Evolutionary conservation across 495 filamentous ascomycete species (phyloP).

Genomic region (Pyrenopolyporus hunteri): DNA sequence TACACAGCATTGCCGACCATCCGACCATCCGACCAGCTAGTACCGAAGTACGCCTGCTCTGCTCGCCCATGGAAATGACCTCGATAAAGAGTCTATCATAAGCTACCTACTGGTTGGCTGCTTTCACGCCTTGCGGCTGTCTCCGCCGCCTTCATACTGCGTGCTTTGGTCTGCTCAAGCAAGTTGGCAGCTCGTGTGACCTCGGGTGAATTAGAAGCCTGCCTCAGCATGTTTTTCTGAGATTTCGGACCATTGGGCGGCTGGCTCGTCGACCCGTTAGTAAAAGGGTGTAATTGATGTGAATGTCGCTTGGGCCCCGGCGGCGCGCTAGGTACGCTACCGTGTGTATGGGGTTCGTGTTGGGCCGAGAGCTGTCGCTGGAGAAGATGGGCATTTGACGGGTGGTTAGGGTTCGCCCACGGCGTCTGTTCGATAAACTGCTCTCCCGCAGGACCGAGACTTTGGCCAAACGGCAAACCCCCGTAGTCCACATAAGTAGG

Average conservation of each 20-base stretch:
- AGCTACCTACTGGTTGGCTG: conserved; percentile 21
- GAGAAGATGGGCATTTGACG: conserved; percentile 62
- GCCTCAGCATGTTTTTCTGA: conserved; percentile 31
- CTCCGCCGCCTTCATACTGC: conserved; percentile 36
- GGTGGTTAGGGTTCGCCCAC: conserved; percentile 89
- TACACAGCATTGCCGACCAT: not conserved
- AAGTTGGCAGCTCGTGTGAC: conserved; percentile 40
- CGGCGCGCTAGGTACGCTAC: conserved; percentile 31
- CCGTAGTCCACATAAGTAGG: conserved; percentile 42
- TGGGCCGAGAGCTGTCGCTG: conserved; percentile 49
- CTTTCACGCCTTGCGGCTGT: conserved; percentile 27
- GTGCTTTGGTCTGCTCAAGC: conserved; percentile 39
- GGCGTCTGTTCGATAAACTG: conserved; percentile 82
- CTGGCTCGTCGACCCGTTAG: conserved; percentile 37
- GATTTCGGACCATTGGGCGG: conserved; percentile 35
- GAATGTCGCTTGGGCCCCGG: conserved; percentile 42
- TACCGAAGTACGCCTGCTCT: conserved; percentile 12
- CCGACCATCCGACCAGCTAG: not conserved
- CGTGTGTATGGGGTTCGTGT: conserved; percentile 35
- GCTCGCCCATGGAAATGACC: conserved; percentile 8
- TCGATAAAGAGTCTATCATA: conserved; percentile 14
- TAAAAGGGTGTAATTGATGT: conserved; percentile 42
- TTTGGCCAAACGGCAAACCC: conserved; percentile 47
- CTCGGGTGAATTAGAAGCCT: conserved; percentile 39
- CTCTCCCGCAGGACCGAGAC: conserved; percentile 72